phyloP scores from a whole-genome alignment of 192 early-diverging fungal genomes.

The Backusella sp. region DNA sequence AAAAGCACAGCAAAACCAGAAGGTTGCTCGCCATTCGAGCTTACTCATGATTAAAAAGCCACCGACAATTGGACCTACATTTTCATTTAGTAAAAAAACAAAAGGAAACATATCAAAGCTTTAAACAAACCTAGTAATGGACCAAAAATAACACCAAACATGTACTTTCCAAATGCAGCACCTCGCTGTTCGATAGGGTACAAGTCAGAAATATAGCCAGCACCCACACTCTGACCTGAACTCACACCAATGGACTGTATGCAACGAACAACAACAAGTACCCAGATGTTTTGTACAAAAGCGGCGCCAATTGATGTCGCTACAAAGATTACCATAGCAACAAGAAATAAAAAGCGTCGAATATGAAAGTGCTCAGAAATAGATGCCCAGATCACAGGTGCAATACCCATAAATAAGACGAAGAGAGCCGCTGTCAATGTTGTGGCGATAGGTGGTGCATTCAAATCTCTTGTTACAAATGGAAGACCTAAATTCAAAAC shows the following conservation, averaged over 20 bases:
- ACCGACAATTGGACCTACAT: conserved; percentile 36
- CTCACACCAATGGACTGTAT: conserved; percentile 45
- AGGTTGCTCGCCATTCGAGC: conserved; percentile 42
- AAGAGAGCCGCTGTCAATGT: conserved; percentile 44
- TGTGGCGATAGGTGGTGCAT: conserved; percentile 36
- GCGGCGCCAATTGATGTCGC: conserved; percentile 42
- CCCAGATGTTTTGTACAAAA: conserved; percentile 32
- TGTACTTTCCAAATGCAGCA: conserved; percentile 24
- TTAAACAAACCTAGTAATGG: conserved; percentile 24
- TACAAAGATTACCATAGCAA: conserved; percentile 36
- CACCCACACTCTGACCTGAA: conserved; percentile 39
- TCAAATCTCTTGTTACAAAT: conserved; percentile 36
- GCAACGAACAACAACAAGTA: conserved; percentile 38
- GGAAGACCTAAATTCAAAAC: conserved; percentile 8
- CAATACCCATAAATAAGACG: conserved; percentile 46
- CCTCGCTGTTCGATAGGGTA: conserved; percentile 24
- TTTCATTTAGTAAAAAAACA: too few species aligned
- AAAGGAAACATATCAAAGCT: too few species aligned
- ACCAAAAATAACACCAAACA: conserved; percentile 25
- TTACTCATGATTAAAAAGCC: conserved; percentile 39
- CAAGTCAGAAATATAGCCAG: conserved; percentile 27
- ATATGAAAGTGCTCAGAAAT: conserved; percentile 44
- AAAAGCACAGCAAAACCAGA: conserved; percentile 43
- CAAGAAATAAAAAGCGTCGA: conserved; percentile 38
- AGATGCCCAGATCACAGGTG: conserved; percentile 40